Evolutionary conservation across 1,139 yeast species (phyloP).

Genomic region (Saccharomyces hybrid): DNA sequence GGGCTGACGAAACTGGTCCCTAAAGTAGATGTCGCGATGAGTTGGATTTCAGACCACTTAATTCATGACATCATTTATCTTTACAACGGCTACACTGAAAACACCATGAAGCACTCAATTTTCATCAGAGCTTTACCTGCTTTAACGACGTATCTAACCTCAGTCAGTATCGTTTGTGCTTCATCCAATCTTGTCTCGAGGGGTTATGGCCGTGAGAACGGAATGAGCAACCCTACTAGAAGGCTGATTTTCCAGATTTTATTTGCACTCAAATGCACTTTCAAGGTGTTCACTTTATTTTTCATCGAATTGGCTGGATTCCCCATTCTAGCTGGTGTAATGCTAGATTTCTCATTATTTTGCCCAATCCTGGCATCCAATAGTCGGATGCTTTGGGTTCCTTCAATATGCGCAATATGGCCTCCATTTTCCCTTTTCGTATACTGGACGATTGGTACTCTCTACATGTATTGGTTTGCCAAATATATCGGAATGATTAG

Average conservation of each 20-base stretch:
- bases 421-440: constrained; percentile 24
- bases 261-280: constrained; percentile 52
- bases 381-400: constrained; percentile 23
- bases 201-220: constrained; percentile 42
- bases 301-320: constrained; percentile 74
- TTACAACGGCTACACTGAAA: constrained; percentile 15
- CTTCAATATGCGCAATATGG: constrained; percentile 17
- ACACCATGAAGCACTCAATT: constrained; percentile 19
- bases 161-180: constrained; percentile 40
- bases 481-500: constrained; percentile 81
- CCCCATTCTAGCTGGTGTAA: constrained; percentile 80
- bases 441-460: constrained; percentile 75
- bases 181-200: constrained; percentile 40
- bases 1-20: constrained; percentile 8
- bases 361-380: constrained; percentile 44
- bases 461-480: constrained; percentile 83
- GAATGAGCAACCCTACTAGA: constrained; percentile 29
- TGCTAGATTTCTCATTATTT: constrained; percentile 57
- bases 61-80: constrained; percentile 6
- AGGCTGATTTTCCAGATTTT: constrained; percentile 46
- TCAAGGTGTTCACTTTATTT: constrained; percentile 70
- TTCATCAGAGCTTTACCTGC: constrained; percentile 35
- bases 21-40: constrained; percentile 1
- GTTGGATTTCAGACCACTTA: constrained; percentile 8
- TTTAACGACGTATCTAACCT: constrained; percentile 42